A percentile compares a stretch with the other conserved stretches of the same genome.
These are phyloP conservation scores for Diaporthe batatas DNA, from an alignment of 2,329 filamentous ascomycete genomes.

Conservation along the genomic window DNA sequence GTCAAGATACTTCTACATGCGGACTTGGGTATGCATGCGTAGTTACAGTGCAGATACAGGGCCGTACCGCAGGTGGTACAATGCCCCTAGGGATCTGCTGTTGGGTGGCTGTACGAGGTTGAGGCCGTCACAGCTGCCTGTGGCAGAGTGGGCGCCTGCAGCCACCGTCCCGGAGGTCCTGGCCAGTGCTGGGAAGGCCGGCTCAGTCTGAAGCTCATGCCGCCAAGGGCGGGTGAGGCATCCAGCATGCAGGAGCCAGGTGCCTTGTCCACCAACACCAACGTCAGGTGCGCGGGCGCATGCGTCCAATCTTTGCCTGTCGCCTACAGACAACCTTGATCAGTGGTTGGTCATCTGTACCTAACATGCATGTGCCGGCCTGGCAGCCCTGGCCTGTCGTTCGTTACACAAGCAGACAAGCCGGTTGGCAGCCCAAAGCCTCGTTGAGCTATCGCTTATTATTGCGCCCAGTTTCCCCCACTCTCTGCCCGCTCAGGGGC, in stretches of 20 bases:
- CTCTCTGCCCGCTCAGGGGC: conserved; percentile 26
- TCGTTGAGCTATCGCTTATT: neutral
- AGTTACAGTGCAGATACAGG: conserved; percentile 1
- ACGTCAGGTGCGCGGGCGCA: neutral
- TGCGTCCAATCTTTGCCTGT: neutral
- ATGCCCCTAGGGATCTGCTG: no score
- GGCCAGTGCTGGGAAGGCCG: conserved; percentile 7
- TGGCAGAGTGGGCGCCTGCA: conserved; percentile 34
- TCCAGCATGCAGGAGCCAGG: conserved; percentile 34
- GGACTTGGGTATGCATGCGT: neutral
- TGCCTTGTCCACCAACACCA: neutral
- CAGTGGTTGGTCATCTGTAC: neutral
- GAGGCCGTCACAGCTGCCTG: neutral
- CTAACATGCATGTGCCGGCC: neutral
- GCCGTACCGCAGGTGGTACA: neutral
- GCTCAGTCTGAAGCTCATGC: conserved; percentile 19
- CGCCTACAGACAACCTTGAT: neutral
- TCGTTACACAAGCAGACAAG: neutral
- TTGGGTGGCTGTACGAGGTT: no score
- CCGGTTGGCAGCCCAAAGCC: conserved; percentile 1
- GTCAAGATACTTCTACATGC: neutral
- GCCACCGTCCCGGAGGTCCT: conserved; percentile 32
- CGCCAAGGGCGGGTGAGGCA: conserved; percentile 36
- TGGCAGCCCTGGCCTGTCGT: conserved; percentile 8
- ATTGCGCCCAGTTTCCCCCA: conserved; percentile 12